These are phyloP conservation scores for Heterobasidion occidentale DNA, from an alignment of 1,284 basidiomycete species.

Conservation along the genomic window DNA sequence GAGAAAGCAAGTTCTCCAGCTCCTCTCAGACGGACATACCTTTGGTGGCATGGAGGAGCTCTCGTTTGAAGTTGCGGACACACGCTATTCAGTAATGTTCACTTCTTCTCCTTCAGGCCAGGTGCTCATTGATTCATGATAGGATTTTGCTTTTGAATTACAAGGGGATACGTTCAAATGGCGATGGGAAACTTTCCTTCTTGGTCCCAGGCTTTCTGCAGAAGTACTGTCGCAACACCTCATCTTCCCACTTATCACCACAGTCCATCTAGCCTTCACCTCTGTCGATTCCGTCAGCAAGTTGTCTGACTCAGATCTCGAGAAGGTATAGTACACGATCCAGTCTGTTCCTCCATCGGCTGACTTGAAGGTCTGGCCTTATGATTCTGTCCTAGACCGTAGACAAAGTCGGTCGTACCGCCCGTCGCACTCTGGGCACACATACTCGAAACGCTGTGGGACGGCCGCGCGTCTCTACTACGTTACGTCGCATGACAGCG, in stretches of 20 bases:
- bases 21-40: slow-evolving; percentile 48
- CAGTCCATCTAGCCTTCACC: slow-evolving; percentile 57
- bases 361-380: neutral
- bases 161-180: slow-evolving; percentile 57
- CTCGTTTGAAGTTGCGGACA: slow-evolving; percentile 49
- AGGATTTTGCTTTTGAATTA: slow-evolving; percentile 63
- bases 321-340: slow-evolving; percentile 40
- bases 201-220: slow-evolving; percentile 56
- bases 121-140: neutral
- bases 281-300: slow-evolving; percentile 48
- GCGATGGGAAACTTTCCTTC: slow-evolving; percentile 65
- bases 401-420: slow-evolving; percentile 60
- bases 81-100: slow-evolving; percentile 48
- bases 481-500: slow-evolving; percentile 60
- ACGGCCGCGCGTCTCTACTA: slow-evolving; percentile 56
- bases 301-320: slow-evolving; percentile 47
- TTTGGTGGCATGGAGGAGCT: slow-evolving; percentile 47
- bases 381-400: slow-evolving; percentile 35
- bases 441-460: slow-evolving; percentile 63
- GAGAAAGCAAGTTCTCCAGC: slow-evolving; percentile 42
- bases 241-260: slow-evolving; percentile 64
- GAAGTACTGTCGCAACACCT: slow-evolving; percentile 69
- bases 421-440: slow-evolving; percentile 58
- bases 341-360: slow-evolving; percentile 1
- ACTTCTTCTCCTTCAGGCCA: neutral